Base-by-base conservation (phyloP, 2,329 filamentous ascomycete genomes). In the Aspergillus fructus region DNA sequence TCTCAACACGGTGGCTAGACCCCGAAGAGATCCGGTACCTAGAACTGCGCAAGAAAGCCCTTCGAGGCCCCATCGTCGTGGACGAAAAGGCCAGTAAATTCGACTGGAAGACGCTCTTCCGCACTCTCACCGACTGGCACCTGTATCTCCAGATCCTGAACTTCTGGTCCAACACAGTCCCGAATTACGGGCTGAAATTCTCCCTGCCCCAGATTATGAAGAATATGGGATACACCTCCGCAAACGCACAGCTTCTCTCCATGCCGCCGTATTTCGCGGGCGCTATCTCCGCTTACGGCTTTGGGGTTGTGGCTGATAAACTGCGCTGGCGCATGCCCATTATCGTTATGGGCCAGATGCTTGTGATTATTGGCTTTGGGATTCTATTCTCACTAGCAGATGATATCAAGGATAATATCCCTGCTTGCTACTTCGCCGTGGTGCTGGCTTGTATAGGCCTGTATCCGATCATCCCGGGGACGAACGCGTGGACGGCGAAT, bases 221-320 rank as follows among this genome's bases (percentile, higher is more conserved):
- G 42, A 74, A 81, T 47, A 69, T 81, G 67, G 80, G 80, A 4
- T 82, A 87, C 73, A 73, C 79, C 11, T 74, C 78, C 0, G 85
- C 86, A 0, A 82, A 74, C 12, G 83, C 87, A 1, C 89, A 92
- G 66, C 78, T 91, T 4, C 80, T 91, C 50, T 85, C 82, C 5
- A 88, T 90, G 0, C 88, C 89, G 0, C 88, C 89, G 0, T 91
- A 92, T 30, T 30, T 30, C 27, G 27, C 27, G 8, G 27, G 27
- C 27, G 27, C 27, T 3, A 30, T 30, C 27, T 30, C 27, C 1
- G 27, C 27, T 9, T 30, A 30, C 9, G 27, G 8, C 1, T 30
- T 30, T 30, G 27, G 27, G 27, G 4, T 30, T 30, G 27, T 30
- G 4, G 27, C 27, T 11, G 27, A 30, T 30, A 30, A 30, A 30